Evolutionary conservation across 768 basidiomycete genomes (phyloP), one percentile per base, ranked within the genome.

Genomic region (Obba rivulosa): DNA sequence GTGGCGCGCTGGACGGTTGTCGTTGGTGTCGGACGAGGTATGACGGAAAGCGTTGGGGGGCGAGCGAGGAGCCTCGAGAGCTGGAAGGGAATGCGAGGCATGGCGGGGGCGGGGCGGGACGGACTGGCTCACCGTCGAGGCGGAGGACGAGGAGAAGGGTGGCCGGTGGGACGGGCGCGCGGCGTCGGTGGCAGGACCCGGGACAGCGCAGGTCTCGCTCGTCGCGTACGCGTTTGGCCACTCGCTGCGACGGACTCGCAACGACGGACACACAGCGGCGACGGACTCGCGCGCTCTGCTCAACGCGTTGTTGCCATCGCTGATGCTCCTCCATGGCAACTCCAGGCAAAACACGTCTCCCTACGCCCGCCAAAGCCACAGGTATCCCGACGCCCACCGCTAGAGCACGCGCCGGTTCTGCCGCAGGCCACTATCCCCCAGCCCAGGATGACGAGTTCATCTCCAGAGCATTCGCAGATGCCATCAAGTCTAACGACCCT

Each of bases 401-500:
- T 70, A 57, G 87, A 58, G 76, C 80, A 40, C 78, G 86, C 52
- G 85, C 87, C 16, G 66, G 76, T n/a, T 85, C 86, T 10, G 75
- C 65, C 48, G 66, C 68, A 38, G 48, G 45, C 34, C 50, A 57
- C 11, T 45, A 53, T 11, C 54, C 57, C 11, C 71, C 74, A 17
- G 23, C 49, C 25, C 69, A 73, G 38, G 78, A 83, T 57, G 68
- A 70, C 46, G 79, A 85, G 41, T 81, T 75, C 53, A 78, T 83
- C 60, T 75, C 80, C 40, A 78, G 78, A 57, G 83, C 87, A n/a
- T 83, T 91, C 54, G 79, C 75, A 37, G 87, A 89, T 54, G 88
- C 88, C 23, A 79, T 91, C 62, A 85, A 76, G 61, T 79, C 86
- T 45, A 88, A 91, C 57, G 85, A 91, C 62, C 88, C 88, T 34